Conservation (phyloP, 2,329 filamentous ascomycete species). For the Dactylellina drechsleri region DNA sequence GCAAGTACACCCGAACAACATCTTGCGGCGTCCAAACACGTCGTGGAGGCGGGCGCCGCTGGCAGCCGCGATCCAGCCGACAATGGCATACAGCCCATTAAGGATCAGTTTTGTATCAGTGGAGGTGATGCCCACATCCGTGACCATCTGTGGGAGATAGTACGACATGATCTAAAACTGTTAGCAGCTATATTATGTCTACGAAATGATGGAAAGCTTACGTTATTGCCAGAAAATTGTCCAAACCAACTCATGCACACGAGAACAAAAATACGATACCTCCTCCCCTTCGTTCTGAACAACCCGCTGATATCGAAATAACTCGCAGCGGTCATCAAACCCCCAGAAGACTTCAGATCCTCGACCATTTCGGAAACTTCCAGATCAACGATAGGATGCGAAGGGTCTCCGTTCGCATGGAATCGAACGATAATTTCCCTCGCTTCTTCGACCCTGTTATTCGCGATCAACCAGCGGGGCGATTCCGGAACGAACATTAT, state of each 20-base stretch:
- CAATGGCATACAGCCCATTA: constrained; percentile 64
- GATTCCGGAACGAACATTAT: constrained; percentile 71
- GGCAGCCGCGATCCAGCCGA: constrained; percentile 63
- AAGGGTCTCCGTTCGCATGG: constrained; percentile 68
- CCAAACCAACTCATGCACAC: constrained; percentile 68
- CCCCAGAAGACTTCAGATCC: constrained; percentile 61
- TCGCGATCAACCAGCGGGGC: constrained; percentile 71
- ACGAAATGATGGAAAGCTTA: constrained; percentile 60
- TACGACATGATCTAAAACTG: constrained; percentile 58
- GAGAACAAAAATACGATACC: constrained; percentile 64
- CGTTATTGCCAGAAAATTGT: constrained; percentile 65
- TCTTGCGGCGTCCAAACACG: constrained; percentile 62
- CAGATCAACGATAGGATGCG: constrained; percentile 67
- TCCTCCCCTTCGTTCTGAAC: constrained; percentile 59
- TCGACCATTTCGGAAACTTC: constrained; percentile 70
- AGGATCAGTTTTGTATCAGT: constrained; percentile 63
- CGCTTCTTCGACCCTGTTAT: constrained; percentile 70
- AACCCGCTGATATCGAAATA: constrained; percentile 57
- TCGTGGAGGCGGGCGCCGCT: constrained; percentile 63
- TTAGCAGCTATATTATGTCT: not conserved
- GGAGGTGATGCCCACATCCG: constrained; percentile 62
- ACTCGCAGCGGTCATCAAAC: constrained; percentile 48
- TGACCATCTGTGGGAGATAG: constrained; percentile 64
- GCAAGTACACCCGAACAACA: constrained; percentile 61
- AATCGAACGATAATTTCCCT: constrained; percentile 69